Evolutionary conservation across 495 filamentous ascomycete species (phyloP), one percentile per base, ranked within the genome.

Genomic region (Podospora comata): DNA sequence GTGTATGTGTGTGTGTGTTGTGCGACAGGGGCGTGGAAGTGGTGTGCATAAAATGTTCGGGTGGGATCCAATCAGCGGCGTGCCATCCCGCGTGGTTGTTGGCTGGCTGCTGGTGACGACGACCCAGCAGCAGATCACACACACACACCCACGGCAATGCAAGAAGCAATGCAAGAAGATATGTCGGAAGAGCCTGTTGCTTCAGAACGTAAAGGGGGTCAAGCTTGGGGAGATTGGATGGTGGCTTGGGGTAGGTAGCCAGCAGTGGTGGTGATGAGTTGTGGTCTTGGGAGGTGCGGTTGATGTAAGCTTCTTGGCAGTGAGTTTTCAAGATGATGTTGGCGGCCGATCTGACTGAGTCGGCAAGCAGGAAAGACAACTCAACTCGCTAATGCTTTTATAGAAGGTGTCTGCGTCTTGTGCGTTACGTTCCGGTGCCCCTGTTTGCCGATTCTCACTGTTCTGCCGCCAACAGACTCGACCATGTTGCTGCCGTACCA

Each of bases 1-100:
- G 54, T 2, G 54, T 23, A 5, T 16, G 54, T 11, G 34, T 11
- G 5, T 39, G 53, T 20, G 54, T 32, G 30, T 7, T 48, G 39
- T 48, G 39, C 39, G 15, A 48, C 39, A 48, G 7, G 39, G 15
- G 39, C 15, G 13, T 5, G 39, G 39, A 2, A 6, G 30, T 32
- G 30, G 7, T 32, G 30, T 32, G 30, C 30, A 32, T 32, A 32
- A 32, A 32, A 32, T 18, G 54, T 56, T 58, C 55, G 55, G 55
- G 55, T 26, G n/a, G n/a, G 55, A 58, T 58, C 55, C 55, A 58
- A 58, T 58, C 55, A 58, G 55, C 55, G 13, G 55, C 23, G 55
- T 20, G 23, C 39, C 39, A 48, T 48, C 39, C 39, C 39, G 23
- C 23, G 1, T 23, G 23, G 23, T 23, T 23, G 39, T 48, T 18